Conservation (phyloP, 2,329 filamentous ascomycete genomes). For the Juglanconis oblonga region DNA sequence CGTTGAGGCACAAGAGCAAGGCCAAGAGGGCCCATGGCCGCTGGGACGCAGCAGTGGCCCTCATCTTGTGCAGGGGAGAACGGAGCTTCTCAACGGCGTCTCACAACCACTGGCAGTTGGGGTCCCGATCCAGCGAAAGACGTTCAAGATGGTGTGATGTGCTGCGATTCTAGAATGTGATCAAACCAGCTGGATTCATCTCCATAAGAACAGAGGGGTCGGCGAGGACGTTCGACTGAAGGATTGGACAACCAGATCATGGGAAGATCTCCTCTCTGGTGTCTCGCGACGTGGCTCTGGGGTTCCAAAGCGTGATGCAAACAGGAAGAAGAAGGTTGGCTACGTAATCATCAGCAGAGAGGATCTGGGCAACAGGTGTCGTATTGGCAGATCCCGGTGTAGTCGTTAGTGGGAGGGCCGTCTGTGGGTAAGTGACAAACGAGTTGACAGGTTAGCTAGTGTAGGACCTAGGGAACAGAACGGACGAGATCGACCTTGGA, state of each 20-base stretch:
- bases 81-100: not conserved
- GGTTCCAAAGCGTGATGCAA: too few species aligned
- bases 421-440: constrained; percentile 2
- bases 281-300: too few species aligned
- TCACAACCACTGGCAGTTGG: not conserved
- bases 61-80: constrained; percentile 7
- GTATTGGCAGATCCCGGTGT: too few species aligned
- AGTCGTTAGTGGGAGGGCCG: not conserved
- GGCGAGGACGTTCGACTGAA: too few species aligned
- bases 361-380: too few species aligned
- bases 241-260: not conserved
- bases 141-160: not conserved
- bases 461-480: not conserved
- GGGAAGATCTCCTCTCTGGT: not conserved
- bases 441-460: constrained; percentile 3
- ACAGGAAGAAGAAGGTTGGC: too few species aligned
- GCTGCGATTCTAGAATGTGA: not conserved
- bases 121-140: not conserved
- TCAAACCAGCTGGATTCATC: not conserved
- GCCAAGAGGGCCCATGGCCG: constrained; percentile 8
- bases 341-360: too few species aligned
- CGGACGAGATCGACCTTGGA: constrained; percentile 4
- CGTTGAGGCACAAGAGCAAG: constrained; percentile 11
- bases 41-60: not conserved
- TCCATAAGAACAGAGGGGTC: constrained; percentile 7